Percentiles rank a stretch among this genome's conserved stretches.
Evolutionary conservation across 768 basidiomycete species (phyloP).

Genomic region (Phlegmacium glaucopus): DNA sequence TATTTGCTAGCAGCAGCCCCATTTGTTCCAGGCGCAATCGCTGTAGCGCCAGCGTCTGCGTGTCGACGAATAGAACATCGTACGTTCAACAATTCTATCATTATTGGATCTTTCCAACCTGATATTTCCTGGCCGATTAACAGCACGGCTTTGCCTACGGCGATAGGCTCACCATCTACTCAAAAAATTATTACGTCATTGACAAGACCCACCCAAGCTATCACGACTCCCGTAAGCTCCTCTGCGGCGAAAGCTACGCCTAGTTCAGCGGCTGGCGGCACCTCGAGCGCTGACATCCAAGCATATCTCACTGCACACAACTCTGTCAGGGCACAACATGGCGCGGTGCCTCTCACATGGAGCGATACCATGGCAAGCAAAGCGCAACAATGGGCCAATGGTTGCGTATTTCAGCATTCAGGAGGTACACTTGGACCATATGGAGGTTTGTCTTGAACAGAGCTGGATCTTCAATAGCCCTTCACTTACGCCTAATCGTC

Average conservation of each 20-base stretch:
- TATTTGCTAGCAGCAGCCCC: constrained; percentile 43
- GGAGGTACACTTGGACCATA: constrained; percentile 59
- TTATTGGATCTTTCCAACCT: no score
- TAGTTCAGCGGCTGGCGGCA: constrained; percentile 11
- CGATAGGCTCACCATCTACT: no score
- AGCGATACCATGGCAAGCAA: constrained; percentile 52
- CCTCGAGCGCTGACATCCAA: constrained; percentile 43
- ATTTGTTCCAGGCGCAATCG: constrained; percentile 38
- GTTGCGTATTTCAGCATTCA: constrained; percentile 69
- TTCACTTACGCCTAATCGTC: neutral
- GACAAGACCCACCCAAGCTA: constrained; percentile 1
- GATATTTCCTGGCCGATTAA: no score
- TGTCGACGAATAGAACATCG: no score
- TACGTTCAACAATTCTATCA: no score
- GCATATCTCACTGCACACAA: constrained; percentile 64
- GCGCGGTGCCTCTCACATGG: constrained; percentile 65
- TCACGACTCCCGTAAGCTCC: constrained; percentile 6
- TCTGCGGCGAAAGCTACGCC: constrained; percentile 13
- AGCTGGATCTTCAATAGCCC: no score
- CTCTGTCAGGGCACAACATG: constrained; percentile 55
- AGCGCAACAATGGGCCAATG: constrained; percentile 68
- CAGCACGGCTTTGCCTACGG: no score
- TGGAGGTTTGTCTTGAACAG: constrained; percentile 56
- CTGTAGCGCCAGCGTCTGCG: no score
- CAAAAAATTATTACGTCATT: no score